Evolutionary conservation across 441 rosid species (phyloP).

Genomic region (Euphorbia celastroides): DNA sequence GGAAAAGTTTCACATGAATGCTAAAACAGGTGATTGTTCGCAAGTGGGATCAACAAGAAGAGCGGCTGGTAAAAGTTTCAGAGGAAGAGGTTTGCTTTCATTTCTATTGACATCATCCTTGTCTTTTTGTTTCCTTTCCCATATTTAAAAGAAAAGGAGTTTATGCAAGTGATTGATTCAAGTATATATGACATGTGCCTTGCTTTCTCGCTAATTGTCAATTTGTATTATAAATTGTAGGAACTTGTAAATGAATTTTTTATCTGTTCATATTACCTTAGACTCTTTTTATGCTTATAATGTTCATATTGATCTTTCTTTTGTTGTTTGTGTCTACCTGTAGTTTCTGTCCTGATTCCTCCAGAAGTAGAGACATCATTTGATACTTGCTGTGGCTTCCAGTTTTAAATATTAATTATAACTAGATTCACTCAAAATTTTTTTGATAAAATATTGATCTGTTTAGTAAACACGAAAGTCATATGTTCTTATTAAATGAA

Average conservation of each 20-base stretch:
- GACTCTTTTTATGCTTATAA: not conserved
- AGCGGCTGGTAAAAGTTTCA: constrained; percentile 43
- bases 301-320: not conserved
- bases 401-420: not conserved
- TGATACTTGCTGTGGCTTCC: not conserved
- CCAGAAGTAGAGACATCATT: not conserved
- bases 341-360: not conserved
- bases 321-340: not conserved
- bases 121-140: not conserved
- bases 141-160: no score
- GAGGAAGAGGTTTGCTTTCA: constrained; percentile 76
- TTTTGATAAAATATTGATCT: not conserved
- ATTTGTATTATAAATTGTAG: not conserved
- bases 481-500: not conserved
- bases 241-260: not conserved
- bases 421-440: not conserved
- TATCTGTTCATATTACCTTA: not conserved
- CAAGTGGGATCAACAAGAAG: constrained; percentile 69
- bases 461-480: not conserved
- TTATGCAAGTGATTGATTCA: not conserved
- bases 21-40: constrained; percentile 65
- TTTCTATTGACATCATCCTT: not conserved
- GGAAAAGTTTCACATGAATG: constrained; percentile 12
- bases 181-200: constrained; percentile 12
- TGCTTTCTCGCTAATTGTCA: not conserved